Evolutionary conservation across 495 filamentous ascomycete species (phyloP), one percentile per base, ranked within the genome.

Genomic region (Lepraria neglecta): DNA sequence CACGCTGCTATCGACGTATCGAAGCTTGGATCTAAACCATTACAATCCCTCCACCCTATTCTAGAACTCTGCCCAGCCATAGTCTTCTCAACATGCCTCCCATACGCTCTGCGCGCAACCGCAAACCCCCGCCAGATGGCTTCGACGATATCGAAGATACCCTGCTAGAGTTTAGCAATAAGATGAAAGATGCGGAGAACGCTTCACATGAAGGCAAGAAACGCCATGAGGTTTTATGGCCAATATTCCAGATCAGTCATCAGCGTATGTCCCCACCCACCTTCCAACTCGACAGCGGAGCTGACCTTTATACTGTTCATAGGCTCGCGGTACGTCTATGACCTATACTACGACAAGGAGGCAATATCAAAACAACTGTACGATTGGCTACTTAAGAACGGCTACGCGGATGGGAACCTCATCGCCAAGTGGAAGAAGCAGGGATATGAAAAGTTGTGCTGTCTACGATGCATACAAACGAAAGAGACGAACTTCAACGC

Each of bases 381-480:
- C 72, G 92, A 96, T 63, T 99, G 89, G 87, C 77, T 97, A 67
- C 79, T 97, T 50, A 99, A 99, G 81, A 95, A 97, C 72, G 85
- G 86, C 52, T 97, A 99, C 72, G 94, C 90, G 11, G 94, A 99
- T 77, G 83, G 88, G 21, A 92, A 87, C 72, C 76, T 99, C 64
- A 97, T 99, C 69, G 94, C 94, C 17, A 97, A 99, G 76, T 99
- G 94, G 94, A 99, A 99, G 82, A 99, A 97, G 76, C 88, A 92
- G 69, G 95, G 94, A 24, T 99, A 99, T 74, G 94, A 97, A 76
- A 97, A 97, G 87, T 75, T 98, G 9, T 99, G 94, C 72, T 99
- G 94, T 70, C 78, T 96, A 57, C 86, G 91, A 64, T 99, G 94
- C 74, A 91, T 99, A 58, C 94, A 99, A 72, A 97, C 94, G 4